Percentiles rank a stretch among this genome's conserved stretches.
These are phyloP conservation scores for Umbelopsis sp. DNA, from an alignment of 192 early-diverging fungal genomes.

Conservation along the genomic window DNA sequence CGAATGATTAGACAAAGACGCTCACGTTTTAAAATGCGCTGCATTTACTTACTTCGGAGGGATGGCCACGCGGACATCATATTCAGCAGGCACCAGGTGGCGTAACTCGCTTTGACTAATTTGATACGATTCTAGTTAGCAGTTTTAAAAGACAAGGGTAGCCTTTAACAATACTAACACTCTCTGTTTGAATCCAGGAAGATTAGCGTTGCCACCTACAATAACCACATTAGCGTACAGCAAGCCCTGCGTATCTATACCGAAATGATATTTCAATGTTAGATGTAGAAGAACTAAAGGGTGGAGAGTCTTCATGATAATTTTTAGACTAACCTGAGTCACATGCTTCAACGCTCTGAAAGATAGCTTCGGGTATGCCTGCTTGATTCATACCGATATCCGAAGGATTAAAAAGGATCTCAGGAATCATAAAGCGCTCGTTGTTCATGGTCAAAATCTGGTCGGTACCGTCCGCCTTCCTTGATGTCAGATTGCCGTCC, in stretches of 20 bases:
- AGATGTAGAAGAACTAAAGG: neutral
- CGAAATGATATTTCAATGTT: conserved; percentile 27
- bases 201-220: conserved; percentile 66
- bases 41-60: conserved; percentile 58
- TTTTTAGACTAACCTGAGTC: conserved; percentile 51
- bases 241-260: conserved; percentile 58
- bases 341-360: conserved; percentile 52
- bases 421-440: conserved; percentile 78
- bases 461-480: conserved; percentile 26
- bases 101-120: conserved; percentile 57
- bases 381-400: conserved; percentile 77
- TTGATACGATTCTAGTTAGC: conserved; percentile 7
- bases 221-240: conserved; percentile 70
- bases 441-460: conserved; percentile 72
- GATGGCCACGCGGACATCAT: conserved; percentile 55
- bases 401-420: conserved; percentile 72
- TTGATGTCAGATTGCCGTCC: conserved; percentile 9
- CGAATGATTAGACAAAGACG: conserved; percentile 12
- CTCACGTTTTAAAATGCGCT: neutral
- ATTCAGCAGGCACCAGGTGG: conserved; percentile 54
- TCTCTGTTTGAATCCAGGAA: conserved; percentile 65
- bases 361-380: conserved; percentile 69
- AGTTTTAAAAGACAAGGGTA: neutral
- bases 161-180: conserved; percentile 49
- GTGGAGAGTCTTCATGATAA: too few species aligned